Conservation (phyloP, 2,329 filamentous ascomycete genomes). For the Aspergillus aculeatus region DNA sequence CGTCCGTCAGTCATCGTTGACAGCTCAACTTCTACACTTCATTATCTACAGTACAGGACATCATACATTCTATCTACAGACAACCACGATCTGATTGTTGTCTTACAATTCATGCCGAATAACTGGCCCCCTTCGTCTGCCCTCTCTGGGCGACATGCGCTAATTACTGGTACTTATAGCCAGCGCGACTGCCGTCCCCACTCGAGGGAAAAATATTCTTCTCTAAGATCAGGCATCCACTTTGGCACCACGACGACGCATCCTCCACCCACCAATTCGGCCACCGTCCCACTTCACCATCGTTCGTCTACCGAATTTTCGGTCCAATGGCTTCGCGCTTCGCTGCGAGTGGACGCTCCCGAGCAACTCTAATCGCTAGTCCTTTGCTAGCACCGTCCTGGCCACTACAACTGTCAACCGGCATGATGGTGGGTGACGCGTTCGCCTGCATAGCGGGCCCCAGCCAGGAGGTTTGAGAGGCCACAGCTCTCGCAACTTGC, state of each 20-base stretch:
- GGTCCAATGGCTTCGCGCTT: background rate
- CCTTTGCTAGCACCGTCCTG: background rate
- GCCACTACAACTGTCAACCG: background rate
- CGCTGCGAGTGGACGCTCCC: background rate
- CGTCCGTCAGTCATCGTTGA: too few relatives aligned
- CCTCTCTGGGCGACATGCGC: background rate
- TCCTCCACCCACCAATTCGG: background rate
- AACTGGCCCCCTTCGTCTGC: background rate
- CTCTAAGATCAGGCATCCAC: slow-evolving; percentile 15
- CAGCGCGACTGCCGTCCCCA: background rate
- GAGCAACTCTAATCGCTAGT: background rate
- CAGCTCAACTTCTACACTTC: background rate
- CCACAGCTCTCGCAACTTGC: background rate
- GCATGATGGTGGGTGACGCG: slow-evolving; percentile 9
- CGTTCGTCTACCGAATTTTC: background rate
- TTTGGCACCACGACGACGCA: slow-evolving; percentile 2
- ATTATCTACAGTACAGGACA: background rate
- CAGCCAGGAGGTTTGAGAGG: background rate
- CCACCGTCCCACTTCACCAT: background rate
- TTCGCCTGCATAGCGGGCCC: slow-evolving; percentile 11
- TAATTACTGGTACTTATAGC: background rate
- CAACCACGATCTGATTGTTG: background rate
- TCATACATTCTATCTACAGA: background rate
- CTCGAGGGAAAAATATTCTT: background rate
- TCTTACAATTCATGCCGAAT: background rate